These are phyloP conservation scores for Lentinula raphanica DNA, from an alignment of 768 basidiomycete species.

Conservation along the genomic window DNA sequence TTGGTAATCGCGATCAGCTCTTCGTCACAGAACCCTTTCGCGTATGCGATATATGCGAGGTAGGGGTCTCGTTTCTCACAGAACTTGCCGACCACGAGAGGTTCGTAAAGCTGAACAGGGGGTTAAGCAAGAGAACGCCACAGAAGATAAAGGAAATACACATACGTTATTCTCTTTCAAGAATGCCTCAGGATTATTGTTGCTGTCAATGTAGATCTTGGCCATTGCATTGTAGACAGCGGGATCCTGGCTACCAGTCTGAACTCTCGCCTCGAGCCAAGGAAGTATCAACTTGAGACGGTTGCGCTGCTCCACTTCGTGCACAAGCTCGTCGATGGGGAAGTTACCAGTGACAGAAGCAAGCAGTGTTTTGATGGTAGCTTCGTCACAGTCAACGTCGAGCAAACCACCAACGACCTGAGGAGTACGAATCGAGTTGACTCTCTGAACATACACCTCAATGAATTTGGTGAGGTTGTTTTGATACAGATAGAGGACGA, in stretches of 20 bases:
- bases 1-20: slow-evolving; percentile 96
- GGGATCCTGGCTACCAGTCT: slow-evolving; percentile 90
- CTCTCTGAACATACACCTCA: slow-evolving; percentile 98
- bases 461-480: slow-evolving; percentile 96
- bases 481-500: slow-evolving; percentile 97
- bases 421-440: slow-evolving; percentile 95
- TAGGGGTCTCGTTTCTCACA: slow-evolving; percentile 98
- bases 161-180: slow-evolving; percentile 97
- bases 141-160: slow-evolving; percentile 5
- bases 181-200: slow-evolving; percentile 97
- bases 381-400: slow-evolving; percentile 97
- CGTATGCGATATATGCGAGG: slow-evolving; percentile 97
- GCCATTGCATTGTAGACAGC: slow-evolving; percentile 96
- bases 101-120: slow-evolving; percentile 88
- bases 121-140: slow-evolving; percentile 8
- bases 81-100: slow-evolving; percentile 96
- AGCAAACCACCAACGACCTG: slow-evolving; percentile 95
- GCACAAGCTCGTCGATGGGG: slow-evolving; percentile 95
- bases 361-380: slow-evolving; percentile 89
- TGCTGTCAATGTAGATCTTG: slow-evolving; percentile 98
- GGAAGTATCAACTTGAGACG: slow-evolving; percentile 94
- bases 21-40: slow-evolving; percentile 97
- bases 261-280: slow-evolving; percentile 92
- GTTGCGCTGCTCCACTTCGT: slow-evolving; percentile 95
- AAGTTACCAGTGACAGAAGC: slow-evolving; percentile 94